Evolutionary conservation across 768 basidiomycete species (phyloP).

Genomic region (Suillus paluster): DNA sequence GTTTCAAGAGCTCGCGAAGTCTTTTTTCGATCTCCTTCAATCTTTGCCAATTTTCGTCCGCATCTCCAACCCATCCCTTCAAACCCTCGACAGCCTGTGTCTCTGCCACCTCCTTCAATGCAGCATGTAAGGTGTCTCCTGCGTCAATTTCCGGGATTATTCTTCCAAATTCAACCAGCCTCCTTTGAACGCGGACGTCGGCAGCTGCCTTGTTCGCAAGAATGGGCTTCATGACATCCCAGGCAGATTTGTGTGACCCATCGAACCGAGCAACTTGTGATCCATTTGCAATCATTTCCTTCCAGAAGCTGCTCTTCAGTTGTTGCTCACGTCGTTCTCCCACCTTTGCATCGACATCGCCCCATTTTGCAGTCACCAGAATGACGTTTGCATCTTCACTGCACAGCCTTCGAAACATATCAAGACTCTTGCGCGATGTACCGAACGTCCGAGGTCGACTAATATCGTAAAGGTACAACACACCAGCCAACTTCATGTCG

Average conservation of each 20-base stretch:
- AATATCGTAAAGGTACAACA: constrained; percentile 42
- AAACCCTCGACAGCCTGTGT: too few relatives aligned
- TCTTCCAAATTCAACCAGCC: neutral
- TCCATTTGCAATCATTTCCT: constrained; percentile 30
- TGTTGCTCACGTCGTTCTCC: constrained; percentile 33
- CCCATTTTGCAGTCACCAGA: constrained; percentile 43
- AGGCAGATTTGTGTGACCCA: constrained; percentile 27
- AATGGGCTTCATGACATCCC: constrained; percentile 29
- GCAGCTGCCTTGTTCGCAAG: neutral
- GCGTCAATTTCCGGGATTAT: too few relatives aligned
- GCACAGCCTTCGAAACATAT: constrained; percentile 30
- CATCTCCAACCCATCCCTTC: too few relatives aligned
- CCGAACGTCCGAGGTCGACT: constrained; percentile 37
- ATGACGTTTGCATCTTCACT: constrained; percentile 36
- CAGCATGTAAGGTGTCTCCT: too few relatives aligned
- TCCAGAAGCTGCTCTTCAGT: constrained; percentile 34
- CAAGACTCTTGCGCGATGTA: constrained; percentile 30
- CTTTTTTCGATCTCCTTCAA: too few relatives aligned
- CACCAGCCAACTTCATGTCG: constrained; percentile 30
- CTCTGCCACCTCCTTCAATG: too few relatives aligned
- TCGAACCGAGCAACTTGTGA: constrained; percentile 30
- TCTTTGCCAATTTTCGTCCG: too few relatives aligned
- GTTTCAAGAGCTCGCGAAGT: too few relatives aligned
- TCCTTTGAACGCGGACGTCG: neutral
- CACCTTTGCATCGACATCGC: constrained; percentile 18